phyloP scores from a whole-genome alignment of 306 rosid genomes.

The Fagus sylvatica region DNA sequence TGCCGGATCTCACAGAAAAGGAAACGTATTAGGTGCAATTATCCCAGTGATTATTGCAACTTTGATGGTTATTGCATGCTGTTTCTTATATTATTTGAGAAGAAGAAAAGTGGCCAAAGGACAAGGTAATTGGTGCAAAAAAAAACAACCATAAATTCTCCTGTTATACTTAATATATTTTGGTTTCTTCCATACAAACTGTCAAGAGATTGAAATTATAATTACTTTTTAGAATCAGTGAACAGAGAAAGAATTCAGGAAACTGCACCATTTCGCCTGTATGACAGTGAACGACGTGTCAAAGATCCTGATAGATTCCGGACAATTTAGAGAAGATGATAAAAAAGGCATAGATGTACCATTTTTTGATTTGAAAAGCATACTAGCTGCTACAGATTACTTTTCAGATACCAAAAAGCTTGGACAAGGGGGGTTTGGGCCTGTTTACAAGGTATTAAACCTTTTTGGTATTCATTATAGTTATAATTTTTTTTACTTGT shows the following conservation, averaged over 20 bases:
- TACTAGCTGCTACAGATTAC: neutral
- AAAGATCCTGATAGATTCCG: neutral
- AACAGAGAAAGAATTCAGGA: constrained; percentile 9
- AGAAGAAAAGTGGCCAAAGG: constrained; percentile 14
- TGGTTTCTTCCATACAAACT: neutral
- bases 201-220: neutral
- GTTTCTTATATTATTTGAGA: neutral
- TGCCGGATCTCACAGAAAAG: no score
- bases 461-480: neutral
- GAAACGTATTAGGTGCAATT: neutral
- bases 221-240: constrained; percentile 20
- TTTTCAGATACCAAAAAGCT: neutral
- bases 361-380: constrained; percentile 10
- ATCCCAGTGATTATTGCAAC: neutral
- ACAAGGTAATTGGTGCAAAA: constrained; percentile 18
- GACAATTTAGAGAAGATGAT: constrained; percentile 14
- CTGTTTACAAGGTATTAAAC: neutral
- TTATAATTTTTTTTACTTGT: neutral
- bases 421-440: neutral
- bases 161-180: no score
- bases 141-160: no score
- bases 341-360: constrained; percentile 20
- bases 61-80: neutral
- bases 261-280: neutral
- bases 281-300: constrained; percentile 2